These are phyloP conservation scores for Eimeria acervulina DNA, from an alignment of 169 alveolate species.

Conservation along the genomic window DNA sequence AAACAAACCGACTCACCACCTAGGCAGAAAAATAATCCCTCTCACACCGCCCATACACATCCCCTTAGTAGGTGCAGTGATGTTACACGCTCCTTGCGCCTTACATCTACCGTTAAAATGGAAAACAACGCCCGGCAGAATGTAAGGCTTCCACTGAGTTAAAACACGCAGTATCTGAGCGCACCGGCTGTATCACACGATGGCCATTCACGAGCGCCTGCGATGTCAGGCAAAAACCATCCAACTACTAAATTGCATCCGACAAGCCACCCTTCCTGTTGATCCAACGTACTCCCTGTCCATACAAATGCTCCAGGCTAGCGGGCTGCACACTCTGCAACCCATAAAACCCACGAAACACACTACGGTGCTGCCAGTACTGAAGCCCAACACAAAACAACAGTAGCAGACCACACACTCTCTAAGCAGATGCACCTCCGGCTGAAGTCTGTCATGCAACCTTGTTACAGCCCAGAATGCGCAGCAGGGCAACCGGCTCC, in stretches of 20 bases:
- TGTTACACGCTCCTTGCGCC: not conserved
- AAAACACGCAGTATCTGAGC: not conserved
- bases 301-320: not conserved
- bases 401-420: not conserved
- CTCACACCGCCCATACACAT: not conserved
- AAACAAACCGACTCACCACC: not conserved
- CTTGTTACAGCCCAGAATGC: not conserved
- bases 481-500: not conserved
- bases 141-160: not conserved
- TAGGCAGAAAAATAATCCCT: not conserved
- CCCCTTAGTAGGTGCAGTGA: not conserved
- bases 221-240: not conserved
- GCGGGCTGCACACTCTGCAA: not conserved
- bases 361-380: not conserved
- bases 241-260: not conserved
- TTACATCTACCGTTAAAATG: not conserved
- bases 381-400: not conserved
- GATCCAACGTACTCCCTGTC: not conserved
- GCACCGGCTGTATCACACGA: not conserved
- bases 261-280: not conserved
- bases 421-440: not conserved
- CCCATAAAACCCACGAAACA: not conserved
- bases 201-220: not conserved
- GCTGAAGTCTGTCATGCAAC: not conserved
- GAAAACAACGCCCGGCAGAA: not conserved